These are phyloP conservation scores for Phytophthora brassicae DNA, from an alignment of 352 stramenopile species.

Conservation along the genomic window DNA sequence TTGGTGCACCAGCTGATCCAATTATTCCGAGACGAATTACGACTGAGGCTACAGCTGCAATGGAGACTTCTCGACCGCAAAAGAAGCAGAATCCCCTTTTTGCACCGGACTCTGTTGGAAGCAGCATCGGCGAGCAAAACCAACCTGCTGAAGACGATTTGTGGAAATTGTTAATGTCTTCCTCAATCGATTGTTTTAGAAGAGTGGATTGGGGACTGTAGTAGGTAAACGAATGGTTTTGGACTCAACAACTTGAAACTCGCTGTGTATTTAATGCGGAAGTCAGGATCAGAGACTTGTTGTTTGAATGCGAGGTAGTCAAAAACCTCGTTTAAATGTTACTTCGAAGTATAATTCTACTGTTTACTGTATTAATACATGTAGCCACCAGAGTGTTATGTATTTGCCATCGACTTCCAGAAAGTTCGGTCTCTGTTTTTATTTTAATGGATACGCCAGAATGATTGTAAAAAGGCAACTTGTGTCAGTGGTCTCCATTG, in stretches of 20 bases:
- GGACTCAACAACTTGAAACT: background rate
- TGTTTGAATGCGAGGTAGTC: too few species aligned
- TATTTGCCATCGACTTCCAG: conserved; percentile 12
- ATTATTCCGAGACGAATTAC: conserved; percentile 11
- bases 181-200: conserved; percentile 50
- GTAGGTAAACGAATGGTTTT: background rate
- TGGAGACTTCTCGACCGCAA: conserved; percentile 6
- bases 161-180: conserved; percentile 74
- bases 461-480: conserved; percentile 34
- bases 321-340: too few species aligned
- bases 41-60: background rate
- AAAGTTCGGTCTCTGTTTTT: conserved; percentile 12
- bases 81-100: conserved; percentile 33
- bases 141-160: conserved; percentile 59
- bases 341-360: too few species aligned
- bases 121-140: background rate
- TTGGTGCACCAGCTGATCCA: conserved; percentile 19
- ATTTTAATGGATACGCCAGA: conserved; percentile 11
- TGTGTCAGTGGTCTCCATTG: conserved; percentile 17
- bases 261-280: too few species aligned
- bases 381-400: too few species aligned
- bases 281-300: too few species aligned
- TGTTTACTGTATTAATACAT: too few species aligned
- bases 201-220: conserved; percentile 46
- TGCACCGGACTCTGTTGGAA: conserved; percentile 7